Percentiles rank a stretch among this genome's conserved stretches.
Conservation (phyloP, 73 alveolate genomes). For the Tetrahymena thermophila region DNA sequence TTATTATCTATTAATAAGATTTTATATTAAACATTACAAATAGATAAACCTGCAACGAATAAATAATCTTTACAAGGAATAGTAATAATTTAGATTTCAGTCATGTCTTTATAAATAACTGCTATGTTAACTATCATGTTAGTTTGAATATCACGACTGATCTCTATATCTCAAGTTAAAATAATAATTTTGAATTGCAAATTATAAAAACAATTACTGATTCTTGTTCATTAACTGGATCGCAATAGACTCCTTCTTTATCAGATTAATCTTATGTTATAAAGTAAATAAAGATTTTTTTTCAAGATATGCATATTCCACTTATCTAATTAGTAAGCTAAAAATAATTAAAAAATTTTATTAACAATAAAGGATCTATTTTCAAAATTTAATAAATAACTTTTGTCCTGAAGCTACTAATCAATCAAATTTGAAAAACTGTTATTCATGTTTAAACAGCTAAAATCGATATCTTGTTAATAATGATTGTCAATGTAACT, state of each 20-base stretch:
- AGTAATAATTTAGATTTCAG: no score
- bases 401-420: neutral
- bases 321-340: neutral
- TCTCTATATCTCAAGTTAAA: neutral
- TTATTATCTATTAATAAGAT: no score
- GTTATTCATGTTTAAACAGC: neutral
- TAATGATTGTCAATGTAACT: neutral
- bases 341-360: no score
- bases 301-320: no score
- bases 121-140: neutral
- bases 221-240: neutral
- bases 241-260: neutral
- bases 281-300: neutral
- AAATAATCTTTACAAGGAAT: neutral
- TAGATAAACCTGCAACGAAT: neutral
- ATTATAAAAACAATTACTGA: neutral
- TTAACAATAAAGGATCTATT: neutral
- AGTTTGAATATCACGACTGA: neutral
- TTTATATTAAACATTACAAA: neutral
- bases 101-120: no score
- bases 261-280: neutral
- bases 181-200: no score
- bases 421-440: no score
- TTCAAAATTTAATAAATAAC: no score
- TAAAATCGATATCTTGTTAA: no score